Percentiles rank a stretch among this genome's conserved stretches.
phyloP scores from a whole-genome alignment of 495 filamentous ascomycete genomes.

The Tuber umbilicatum region DNA sequence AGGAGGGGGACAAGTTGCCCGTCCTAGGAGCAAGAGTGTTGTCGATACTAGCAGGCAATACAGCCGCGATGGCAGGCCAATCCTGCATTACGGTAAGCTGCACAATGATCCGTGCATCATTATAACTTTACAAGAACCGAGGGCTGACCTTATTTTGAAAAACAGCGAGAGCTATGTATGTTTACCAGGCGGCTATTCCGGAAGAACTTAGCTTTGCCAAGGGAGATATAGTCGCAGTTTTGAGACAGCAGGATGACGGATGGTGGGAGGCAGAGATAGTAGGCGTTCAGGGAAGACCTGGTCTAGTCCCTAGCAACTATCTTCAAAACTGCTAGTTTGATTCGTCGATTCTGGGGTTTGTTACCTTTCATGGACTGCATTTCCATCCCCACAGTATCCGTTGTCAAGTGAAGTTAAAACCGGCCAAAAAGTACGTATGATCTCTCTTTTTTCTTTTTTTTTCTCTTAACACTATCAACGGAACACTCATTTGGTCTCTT shows the following conservation, averaged over 20 bases:
- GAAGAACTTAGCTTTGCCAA: constrained; percentile 92
- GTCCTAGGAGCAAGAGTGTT: constrained; percentile 74
- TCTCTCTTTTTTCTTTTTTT: background rate
- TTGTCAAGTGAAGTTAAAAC: background rate
- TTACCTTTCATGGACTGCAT: background rate
- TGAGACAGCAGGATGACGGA: constrained; percentile 90
- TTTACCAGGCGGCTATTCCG: constrained; percentile 87
- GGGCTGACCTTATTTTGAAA: constrained; percentile 27
- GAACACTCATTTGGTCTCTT: background rate
- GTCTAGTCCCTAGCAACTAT: constrained; percentile 96
- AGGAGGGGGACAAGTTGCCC: constrained; percentile 45
- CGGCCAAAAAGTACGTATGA: background rate
- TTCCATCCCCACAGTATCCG: background rate
- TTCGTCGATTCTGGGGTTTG: background rate
- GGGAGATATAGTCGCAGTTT: constrained; percentile 83
- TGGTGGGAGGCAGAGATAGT: constrained; percentile 99
- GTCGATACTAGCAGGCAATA: constrained; percentile 65
- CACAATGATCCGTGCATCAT: constrained; percentile 19
- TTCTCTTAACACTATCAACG: background rate
- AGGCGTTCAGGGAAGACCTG: constrained; percentile 63
- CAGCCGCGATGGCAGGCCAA: constrained; percentile 76
- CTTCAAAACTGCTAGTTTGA: constrained; percentile 59
- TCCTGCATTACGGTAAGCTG: constrained; percentile 83
- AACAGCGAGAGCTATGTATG: constrained; percentile 83
- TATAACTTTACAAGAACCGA: background rate